Evolutionary conservation across 208 protist genomes (phyloP).

Genomic region (Naegleria fowleri): DNA sequence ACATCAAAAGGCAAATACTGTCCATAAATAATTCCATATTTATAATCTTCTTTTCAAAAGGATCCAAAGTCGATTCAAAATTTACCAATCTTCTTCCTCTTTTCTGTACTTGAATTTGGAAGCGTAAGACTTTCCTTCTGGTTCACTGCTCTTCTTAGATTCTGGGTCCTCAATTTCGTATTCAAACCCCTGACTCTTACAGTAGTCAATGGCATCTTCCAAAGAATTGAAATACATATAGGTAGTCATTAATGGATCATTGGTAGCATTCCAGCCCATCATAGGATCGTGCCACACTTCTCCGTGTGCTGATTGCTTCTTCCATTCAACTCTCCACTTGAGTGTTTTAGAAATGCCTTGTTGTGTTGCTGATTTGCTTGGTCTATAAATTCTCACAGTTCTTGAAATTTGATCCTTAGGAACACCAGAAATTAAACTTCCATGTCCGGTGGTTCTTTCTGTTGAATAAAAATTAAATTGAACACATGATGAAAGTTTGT

Average conservation of each 20-base stretch:
- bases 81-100: conserved; percentile 14
- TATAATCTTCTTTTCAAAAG: neutral
- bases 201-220: conserved; percentile 8
- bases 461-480: neutral
- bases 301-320: neutral
- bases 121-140: neutral
- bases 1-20: too few species aligned
- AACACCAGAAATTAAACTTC: conserved; percentile 14
- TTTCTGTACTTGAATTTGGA: neutral
- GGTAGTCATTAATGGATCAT: conserved; percentile 11
- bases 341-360: neutral
- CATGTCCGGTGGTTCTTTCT: neutral
- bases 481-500: neutral
- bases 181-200: neutral
- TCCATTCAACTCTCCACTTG: conserved; percentile 25
- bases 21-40: neutral
- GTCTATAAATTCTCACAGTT: conserved; percentile 21
- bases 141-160: neutral
- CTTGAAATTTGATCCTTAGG: neutral
- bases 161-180: conserved; percentile 13
- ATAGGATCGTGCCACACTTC: conserved; percentile 4
- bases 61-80: neutral
- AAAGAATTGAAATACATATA: neutral
- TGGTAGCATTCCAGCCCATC: conserved; percentile 21
- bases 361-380: neutral